Percentiles rank a stretch among this genome's conserved stretches.
Evolutionary conservation across 768 basidiomycete species (phyloP).

Genomic region (Hericium rajendrae): DNA sequence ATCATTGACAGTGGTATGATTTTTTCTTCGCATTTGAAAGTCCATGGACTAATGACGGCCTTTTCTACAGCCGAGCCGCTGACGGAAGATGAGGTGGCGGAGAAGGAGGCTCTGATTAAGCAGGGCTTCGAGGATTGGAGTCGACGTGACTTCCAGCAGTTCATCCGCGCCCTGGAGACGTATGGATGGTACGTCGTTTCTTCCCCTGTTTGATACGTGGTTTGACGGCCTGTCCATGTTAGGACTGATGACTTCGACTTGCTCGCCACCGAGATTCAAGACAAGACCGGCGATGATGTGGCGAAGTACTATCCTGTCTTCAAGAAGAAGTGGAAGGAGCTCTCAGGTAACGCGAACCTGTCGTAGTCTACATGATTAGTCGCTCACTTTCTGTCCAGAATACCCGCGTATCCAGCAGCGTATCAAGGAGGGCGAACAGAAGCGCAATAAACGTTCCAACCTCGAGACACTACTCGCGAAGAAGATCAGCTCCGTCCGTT

Average conservation of each 20-base stretch:
- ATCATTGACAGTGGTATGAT: conserved; percentile 74
- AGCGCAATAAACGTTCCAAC: conserved; percentile 79
- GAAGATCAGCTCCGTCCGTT: conserved; percentile 76
- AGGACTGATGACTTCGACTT: conserved; percentile 59
- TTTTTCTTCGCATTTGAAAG: background rate
- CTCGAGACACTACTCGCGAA: conserved; percentile 67
- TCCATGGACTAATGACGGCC: background rate
- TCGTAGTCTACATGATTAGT: conserved; percentile 13
- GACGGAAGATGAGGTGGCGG: conserved; percentile 75
- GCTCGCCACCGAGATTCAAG: conserved; percentile 76
- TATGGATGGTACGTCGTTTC: conserved; percentile 62
- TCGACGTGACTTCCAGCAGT: conserved; percentile 87
- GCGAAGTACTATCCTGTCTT: conserved; percentile 74
- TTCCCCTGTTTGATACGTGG: background rate
- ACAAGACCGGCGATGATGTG: conserved; percentile 74
- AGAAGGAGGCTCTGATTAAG: conserved; percentile 69
- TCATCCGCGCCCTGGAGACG: conserved; percentile 67
- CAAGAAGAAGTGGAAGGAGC: conserved; percentile 80
- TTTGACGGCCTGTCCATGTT: background rate
- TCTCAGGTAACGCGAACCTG: conserved; percentile 42
- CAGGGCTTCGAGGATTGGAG: conserved; percentile 90
- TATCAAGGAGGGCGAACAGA: conserved; percentile 82
- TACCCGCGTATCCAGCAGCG: conserved; percentile 74
- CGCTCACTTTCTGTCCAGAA: conserved; percentile 32
- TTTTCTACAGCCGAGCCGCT: conserved; percentile 64